A percentile compares a stretch with the other conserved stretches of the same genome.
These are phyloP conservation scores for Cenchrus purpureus DNA, from an alignment of 176 grass and related monocot species.

Conservation along the genomic window DNA sequence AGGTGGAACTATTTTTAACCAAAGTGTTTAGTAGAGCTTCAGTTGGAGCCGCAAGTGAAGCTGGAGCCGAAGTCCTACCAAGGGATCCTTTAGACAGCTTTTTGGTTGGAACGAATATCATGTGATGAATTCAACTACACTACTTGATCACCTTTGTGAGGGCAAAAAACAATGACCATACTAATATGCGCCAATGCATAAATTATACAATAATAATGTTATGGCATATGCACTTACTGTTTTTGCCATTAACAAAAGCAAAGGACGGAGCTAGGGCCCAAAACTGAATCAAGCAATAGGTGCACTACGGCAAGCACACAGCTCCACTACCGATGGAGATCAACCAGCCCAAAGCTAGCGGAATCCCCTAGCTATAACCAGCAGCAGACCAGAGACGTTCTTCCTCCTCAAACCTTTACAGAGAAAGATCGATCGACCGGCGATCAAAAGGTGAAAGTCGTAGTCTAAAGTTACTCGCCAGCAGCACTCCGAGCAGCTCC, in stretches of 20 bases:
- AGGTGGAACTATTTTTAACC: too few species aligned
- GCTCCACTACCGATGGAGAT: neutral
- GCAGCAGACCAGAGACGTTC: neutral
- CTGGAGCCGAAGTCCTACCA: too few species aligned
- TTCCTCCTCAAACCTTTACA: neutral
- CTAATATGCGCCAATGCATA: neutral
- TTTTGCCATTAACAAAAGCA: neutral
- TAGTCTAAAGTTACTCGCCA: slow-evolving; percentile 20
- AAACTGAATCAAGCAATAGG: too few species aligned
- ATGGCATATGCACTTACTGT: neutral
- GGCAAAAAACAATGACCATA: neutral
- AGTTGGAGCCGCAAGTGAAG: too few species aligned
- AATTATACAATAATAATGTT: neutral
- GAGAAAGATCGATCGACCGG: neutral
- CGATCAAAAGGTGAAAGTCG: neutral
- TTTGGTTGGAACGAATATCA: neutral
- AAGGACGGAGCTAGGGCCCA: neutral
- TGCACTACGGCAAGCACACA: neutral
- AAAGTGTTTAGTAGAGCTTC: too few species aligned
- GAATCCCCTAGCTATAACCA: neutral
- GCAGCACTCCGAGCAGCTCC: neutral
- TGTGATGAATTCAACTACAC: neutral
- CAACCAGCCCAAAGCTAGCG: neutral
- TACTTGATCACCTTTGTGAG: neutral
- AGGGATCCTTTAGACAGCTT: too few species aligned